Conservation (phyloP, 129 eudicot genomes). For the Erigeron canadensis region DNA sequence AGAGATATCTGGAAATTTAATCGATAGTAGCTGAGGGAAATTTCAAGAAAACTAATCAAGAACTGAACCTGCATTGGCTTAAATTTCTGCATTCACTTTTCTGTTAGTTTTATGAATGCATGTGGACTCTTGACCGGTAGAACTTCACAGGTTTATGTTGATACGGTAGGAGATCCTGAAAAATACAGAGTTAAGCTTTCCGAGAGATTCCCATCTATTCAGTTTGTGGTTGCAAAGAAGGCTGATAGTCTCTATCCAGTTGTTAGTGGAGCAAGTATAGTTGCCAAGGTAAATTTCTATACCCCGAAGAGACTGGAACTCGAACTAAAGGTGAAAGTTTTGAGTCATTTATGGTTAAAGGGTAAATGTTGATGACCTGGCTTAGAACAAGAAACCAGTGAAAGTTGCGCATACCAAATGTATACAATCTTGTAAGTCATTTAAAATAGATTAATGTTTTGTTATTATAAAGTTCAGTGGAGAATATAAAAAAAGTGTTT, state of each 20-base stretch:
- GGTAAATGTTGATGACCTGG: background rate
- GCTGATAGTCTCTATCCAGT: conserved; percentile 99
- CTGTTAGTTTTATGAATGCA: background rate
- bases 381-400: background rate
- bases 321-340: background rate
- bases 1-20: background rate
- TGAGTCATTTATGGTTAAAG: background rate
- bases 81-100: background rate
- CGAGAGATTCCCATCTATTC: conserved; percentile 72
- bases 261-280: conserved; percentile 99
- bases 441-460: no score
- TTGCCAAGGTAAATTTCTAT: conserved; percentile 71
- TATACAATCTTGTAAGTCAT: background rate
- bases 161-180: conserved; percentile 93
- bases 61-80: background rate
- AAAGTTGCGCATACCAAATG: background rate
- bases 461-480: background rate
- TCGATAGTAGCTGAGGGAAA: background rate
- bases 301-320: conserved; percentile 13
- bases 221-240: conserved; percentile 93
- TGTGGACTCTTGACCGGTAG: conserved; percentile 9
- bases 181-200: conserved; percentile 76
- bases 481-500: background rate
- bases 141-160: conserved; percentile 73
- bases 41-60: conserved; percentile 13